Evolutionary conservation across 2,329 filamentous ascomycete species (phyloP).

Genomic region (Curvularia sp.): DNA sequence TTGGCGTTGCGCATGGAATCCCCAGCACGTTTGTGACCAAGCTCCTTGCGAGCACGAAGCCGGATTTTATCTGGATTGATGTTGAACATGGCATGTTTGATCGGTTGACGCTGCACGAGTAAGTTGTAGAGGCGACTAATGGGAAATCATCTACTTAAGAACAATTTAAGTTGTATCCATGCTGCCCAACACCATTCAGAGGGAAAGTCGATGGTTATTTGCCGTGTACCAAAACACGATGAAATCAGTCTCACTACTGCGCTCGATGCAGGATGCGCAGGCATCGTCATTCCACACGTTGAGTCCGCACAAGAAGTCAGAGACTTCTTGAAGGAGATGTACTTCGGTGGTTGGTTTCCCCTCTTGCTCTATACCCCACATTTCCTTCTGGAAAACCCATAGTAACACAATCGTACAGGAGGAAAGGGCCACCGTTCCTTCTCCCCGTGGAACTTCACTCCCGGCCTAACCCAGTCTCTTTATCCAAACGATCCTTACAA

Average conservation of each 20-base stretch:
- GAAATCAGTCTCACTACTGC: slow-evolving; percentile 33
- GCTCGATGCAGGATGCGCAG: slow-evolving; percentile 35
- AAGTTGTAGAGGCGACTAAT: slow-evolving; percentile 7
- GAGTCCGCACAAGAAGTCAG: slow-evolving; percentile 36
- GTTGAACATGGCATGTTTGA: slow-evolving; percentile 41
- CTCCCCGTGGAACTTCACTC: slow-evolving; percentile 37
- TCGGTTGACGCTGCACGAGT: slow-evolving; percentile 35
- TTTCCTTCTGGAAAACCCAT: background rate
- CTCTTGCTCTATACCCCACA: background rate
- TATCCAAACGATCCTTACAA: slow-evolving; percentile 37
- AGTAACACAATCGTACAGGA: slow-evolving; percentile 3
- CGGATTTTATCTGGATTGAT: slow-evolving; percentile 39
- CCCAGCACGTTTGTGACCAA: slow-evolving; percentile 38
- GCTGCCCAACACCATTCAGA: slow-evolving; percentile 38
- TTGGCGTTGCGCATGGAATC: slow-evolving; percentile 38
- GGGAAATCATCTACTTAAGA: background rate
- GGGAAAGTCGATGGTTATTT: slow-evolving; percentile 32
- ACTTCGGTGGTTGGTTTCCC: slow-evolving; percentile 20
- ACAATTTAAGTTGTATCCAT: slow-evolving; percentile 30
- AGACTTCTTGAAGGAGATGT: slow-evolving; percentile 34
- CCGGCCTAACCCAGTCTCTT: slow-evolving; percentile 27
- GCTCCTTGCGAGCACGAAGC: slow-evolving; percentile 35
- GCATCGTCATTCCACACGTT: slow-evolving; percentile 33
- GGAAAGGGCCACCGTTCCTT: slow-evolving; percentile 33
- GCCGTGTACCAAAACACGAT: slow-evolving; percentile 36